phyloP scores from a whole-genome alignment of 2,329 filamentous ascomycete species.

The Epichloe amarillans region DNA sequence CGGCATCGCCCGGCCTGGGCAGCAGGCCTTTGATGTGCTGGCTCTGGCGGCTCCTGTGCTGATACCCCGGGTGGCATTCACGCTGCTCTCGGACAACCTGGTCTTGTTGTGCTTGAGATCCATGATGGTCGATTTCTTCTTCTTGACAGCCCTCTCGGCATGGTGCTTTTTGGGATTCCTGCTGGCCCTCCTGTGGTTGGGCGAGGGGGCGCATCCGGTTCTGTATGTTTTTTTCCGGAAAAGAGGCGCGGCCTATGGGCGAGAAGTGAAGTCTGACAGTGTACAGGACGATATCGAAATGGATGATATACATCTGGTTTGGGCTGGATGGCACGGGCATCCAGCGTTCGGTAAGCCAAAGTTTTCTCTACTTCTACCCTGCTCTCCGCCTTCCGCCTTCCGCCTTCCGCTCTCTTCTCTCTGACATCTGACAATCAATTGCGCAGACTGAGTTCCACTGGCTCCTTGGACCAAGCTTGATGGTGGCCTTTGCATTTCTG shows the following conservation, averaged over 20 bases:
- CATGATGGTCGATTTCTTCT: constrained; percentile 79
- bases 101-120: constrained; percentile 68
- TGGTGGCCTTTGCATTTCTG: constrained; percentile 74
- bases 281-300: constrained; percentile 58
- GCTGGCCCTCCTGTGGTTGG: constrained; percentile 67
- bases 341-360: constrained; percentile 33
- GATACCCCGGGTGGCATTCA: constrained; percentile 69
- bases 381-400: no score
- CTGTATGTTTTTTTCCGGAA: constrained; percentile 26
- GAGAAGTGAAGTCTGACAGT: not conserved
- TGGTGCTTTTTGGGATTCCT: constrained; percentile 84
- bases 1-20: constrained; percentile 32
- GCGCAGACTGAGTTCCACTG: constrained; percentile 56
- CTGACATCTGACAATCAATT: not conserved
- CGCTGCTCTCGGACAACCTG: constrained; percentile 70
- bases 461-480: constrained; percentile 64
- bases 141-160: constrained; percentile 58
- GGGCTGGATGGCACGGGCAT: constrained; percentile 63
- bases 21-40: constrained; percentile 66
- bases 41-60: constrained; percentile 67
- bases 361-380: not conserved
- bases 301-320: constrained; percentile 93
- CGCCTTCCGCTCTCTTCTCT: not conserved
- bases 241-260: not conserved
- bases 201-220: constrained; percentile 43